phyloP scores from a whole-genome alignment of 257 asterid species.

The Nicotiana noctiflora region DNA sequence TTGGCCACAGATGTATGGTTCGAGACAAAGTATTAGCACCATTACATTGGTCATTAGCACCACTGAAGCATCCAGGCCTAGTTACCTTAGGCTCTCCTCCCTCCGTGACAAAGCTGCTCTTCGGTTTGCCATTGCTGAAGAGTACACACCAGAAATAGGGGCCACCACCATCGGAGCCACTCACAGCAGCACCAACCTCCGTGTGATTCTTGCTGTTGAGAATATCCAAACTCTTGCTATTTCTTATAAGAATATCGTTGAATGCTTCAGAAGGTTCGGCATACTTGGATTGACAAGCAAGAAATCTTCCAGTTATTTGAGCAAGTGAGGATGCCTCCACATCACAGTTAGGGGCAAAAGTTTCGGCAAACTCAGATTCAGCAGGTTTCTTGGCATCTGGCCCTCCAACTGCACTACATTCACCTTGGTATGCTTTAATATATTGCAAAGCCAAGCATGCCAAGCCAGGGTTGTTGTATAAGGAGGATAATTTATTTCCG shows the following conservation, averaged over 20 bases:
- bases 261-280: constrained; percentile 51
- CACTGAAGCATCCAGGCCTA: constrained; percentile 87
- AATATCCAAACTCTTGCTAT: constrained; percentile 48
- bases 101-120: constrained; percentile 51
- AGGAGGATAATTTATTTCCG: constrained; percentile 48
- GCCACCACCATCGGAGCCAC: constrained; percentile 63
- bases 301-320: constrained; percentile 76
- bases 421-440: constrained; percentile 78
- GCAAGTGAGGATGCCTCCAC: constrained; percentile 49
- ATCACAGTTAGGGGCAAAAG: constrained; percentile 77
- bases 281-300: constrained; percentile 75
- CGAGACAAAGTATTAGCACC: constrained; percentile 24
- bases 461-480: constrained; percentile 76
- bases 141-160: constrained; percentile 89
- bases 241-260: constrained; percentile 53
- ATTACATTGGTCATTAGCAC: constrained; percentile 60
- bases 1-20: constrained; percentile 20
- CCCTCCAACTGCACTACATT: constrained; percentile 70
- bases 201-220: constrained; percentile 64
- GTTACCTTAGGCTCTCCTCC: constrained; percentile 53
- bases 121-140: constrained; percentile 65
- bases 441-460: constrained; percentile 91
- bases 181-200: constrained; percentile 91
- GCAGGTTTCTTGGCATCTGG: constrained; percentile 62
- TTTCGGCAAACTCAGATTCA: constrained; percentile 52